phyloP scores from a whole-genome alignment of 345 rosid species.

The Firmiana major region DNA sequence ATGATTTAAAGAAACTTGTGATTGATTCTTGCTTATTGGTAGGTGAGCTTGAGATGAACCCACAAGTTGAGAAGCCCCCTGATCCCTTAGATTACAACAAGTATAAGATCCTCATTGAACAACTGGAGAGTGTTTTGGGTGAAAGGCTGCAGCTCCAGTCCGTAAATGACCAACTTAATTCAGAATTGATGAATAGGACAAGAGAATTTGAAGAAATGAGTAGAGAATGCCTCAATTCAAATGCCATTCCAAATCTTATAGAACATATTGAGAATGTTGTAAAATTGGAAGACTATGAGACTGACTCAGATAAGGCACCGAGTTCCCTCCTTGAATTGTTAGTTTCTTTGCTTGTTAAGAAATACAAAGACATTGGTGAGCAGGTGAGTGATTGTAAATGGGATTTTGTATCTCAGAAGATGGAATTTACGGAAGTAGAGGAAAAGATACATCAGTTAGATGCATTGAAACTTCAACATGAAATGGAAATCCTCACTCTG shows the following conservation, averaged over 20 bases:
- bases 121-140: constrained; percentile 43
- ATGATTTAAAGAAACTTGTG: too few relatives aligned
- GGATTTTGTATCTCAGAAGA: constrained; percentile 42
- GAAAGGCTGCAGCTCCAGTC: constrained; percentile 59
- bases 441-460: constrained; percentile 42
- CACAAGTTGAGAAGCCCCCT: constrained; percentile 29
- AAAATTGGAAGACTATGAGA: constrained; percentile 38
- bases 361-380: constrained; percentile 48
- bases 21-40: too few relatives aligned
- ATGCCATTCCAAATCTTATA: constrained; percentile 49
- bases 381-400: constrained; percentile 33
- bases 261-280: constrained; percentile 53
- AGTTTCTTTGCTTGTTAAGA: constrained; percentile 61
- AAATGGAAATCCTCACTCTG: constrained; percentile 49
- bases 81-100: constrained; percentile 43
- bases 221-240: constrained; percentile 39
- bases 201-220: constrained; percentile 52
- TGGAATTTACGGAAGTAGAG: constrained; percentile 43
- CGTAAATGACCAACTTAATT: constrained; percentile 47
- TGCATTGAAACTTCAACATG: constrained; percentile 52
- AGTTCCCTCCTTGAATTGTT: constrained; percentile 51
- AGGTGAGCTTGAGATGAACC: not conserved
- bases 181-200: constrained; percentile 44
- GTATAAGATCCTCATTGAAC: constrained; percentile 44
- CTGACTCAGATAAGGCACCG: constrained; percentile 37